Evolutionary conservation across 1,139 yeast species (phyloP).

Genomic region (Lizanozyma gosingica): DNA sequence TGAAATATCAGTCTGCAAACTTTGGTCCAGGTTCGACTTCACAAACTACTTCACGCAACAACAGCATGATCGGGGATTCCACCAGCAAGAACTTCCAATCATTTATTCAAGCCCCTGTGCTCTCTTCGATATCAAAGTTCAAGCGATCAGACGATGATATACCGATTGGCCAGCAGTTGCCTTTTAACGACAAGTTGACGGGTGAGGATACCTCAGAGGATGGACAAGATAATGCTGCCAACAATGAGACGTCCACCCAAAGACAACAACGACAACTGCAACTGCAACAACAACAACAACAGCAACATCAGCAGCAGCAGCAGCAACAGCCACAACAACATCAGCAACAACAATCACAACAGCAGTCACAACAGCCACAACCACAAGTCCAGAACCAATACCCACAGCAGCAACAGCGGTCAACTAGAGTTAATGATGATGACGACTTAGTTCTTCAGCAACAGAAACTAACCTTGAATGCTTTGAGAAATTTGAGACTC

Average conservation of each 20-base stretch:
- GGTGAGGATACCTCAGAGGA: not conserved
- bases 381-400: constrained; percentile 4
- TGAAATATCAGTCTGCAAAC: constrained; percentile 21
- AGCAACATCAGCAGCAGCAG: constrained; percentile 9
- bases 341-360: constrained; percentile 3
- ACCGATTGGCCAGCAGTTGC: constrained; percentile 36
- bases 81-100: constrained; percentile 30
- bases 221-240: not conserved
- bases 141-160: constrained; percentile 20
- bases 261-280: constrained; percentile 3
- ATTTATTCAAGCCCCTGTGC: constrained; percentile 41
- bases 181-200: constrained; percentile 21
- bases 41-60: constrained; percentile 13
- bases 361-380: constrained; percentile 3
- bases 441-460: constrained; percentile 33
- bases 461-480: constrained; percentile 35
- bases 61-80: constrained; percentile 13
- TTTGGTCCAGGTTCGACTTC: constrained; percentile 3
- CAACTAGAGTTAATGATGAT: constrained; percentile 11
- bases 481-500: constrained; percentile 36
- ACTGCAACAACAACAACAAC: constrained; percentile 2
- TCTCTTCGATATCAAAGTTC: constrained; percentile 29
- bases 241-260: not conserved
- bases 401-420: constrained; percentile 1
- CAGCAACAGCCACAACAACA: constrained; percentile 3